Percentiles rank a stretch among this genome's conserved stretches.
phyloP scores from a whole-genome alignment of 148 eudicot species.

The Nepenthes gracilis region DNA sequence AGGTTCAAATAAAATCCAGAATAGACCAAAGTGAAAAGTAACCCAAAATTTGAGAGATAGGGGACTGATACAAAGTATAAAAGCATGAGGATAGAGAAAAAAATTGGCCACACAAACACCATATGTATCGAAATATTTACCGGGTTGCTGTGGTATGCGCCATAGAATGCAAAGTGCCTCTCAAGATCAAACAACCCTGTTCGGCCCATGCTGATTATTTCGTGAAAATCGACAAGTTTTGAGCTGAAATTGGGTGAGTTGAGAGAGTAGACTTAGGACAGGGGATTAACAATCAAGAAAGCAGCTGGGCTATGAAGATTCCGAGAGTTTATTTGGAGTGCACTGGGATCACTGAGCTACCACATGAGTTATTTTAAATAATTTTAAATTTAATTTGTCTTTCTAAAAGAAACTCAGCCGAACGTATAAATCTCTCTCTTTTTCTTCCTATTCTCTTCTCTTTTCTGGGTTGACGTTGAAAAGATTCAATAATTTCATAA shows the following conservation, averaged over 20 bases:
- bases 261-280: neutral
- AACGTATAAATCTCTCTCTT: no score
- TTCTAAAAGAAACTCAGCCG: no score
- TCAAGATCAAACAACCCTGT: constrained; percentile 69
- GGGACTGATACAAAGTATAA: constrained; percentile 36
- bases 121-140: constrained; percentile 58
- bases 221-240: neutral
- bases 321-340: no score
- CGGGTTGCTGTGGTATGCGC: constrained; percentile 76
- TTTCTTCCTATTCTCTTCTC: no score
- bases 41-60: constrained; percentile 24
- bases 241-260: neutral
- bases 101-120: constrained; percentile 83
- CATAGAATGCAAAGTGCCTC: constrained; percentile 68
- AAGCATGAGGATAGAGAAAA: constrained; percentile 37
- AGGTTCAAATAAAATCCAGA: constrained; percentile 29
- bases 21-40: constrained; percentile 23
- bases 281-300: no score
- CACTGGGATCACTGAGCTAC: no score
- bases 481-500: no score
- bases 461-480: no score
- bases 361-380: no score
- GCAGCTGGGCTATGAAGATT: no score
- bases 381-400: no score
- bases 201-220: neutral